phyloP scores from a whole-genome alignment of 495 filamentous ascomycete species.

The Cenococcum geophilum region DNA sequence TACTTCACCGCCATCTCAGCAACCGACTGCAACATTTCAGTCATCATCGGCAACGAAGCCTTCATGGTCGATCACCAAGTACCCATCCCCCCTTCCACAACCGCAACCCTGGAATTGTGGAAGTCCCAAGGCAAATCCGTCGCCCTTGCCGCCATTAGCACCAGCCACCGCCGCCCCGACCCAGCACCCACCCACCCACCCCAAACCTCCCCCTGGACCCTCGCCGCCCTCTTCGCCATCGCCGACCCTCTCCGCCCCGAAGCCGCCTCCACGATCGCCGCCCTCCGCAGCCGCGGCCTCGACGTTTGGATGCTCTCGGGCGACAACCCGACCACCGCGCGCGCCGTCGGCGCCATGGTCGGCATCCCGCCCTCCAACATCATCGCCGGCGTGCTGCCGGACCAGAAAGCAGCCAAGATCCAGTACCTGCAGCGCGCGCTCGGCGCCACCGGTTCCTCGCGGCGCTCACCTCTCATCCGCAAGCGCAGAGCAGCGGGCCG shows the following conservation, averaged over 20 bases:
- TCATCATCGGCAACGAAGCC: constrained; percentile 78
- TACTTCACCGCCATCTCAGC: constrained; percentile 43
- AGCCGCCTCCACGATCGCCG: constrained; percentile 56
- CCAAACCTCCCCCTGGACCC: neutral
- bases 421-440: constrained; percentile 62
- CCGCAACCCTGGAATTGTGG: constrained; percentile 29
- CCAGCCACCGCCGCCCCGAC: no score
- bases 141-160: constrained; percentile 26
- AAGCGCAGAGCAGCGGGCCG: neutral
- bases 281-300: constrained; percentile 61
- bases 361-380: constrained; percentile 70
- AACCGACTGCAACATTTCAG: constrained; percentile 54
- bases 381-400: constrained; percentile 80
- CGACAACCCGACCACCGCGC: constrained; percentile 65
- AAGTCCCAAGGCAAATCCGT: constrained; percentile 36
- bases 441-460: constrained; percentile 12
- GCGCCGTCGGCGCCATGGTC: constrained; percentile 63
- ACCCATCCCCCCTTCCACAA: constrained; percentile 10
- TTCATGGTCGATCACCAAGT: constrained; percentile 49
- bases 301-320: constrained; percentile 90
- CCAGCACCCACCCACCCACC: no score
- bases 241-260: constrained; percentile 74
- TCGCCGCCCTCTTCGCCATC: constrained; percentile 32
- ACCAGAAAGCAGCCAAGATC: constrained; percentile 81
- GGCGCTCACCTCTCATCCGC: neutral